These are phyloP conservation scores for Geranium rotundifolium DNA, from an alignment of 345 rosid genomes.

Conservation along the genomic window DNA sequence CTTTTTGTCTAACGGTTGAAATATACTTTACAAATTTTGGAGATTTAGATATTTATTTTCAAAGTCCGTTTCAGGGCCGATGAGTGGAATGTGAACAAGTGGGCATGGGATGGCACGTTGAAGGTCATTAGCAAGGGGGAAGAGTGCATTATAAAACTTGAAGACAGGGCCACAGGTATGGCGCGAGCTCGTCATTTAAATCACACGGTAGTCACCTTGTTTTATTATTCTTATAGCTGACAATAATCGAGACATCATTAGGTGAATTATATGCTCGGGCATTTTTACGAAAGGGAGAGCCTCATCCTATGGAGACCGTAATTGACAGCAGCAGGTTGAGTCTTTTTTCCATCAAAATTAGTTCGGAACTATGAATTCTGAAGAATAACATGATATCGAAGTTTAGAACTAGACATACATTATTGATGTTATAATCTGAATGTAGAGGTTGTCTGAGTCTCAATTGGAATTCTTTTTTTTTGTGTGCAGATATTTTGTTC, in stretches of 20 bases:
- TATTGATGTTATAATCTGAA: background rate
- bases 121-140: constrained; percentile 90
- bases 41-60: constrained; percentile 6
- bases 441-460: constrained; percentile 12
- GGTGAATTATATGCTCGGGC: constrained; percentile 94
- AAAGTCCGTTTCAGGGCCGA: constrained; percentile 62
- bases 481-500: constrained; percentile 92
- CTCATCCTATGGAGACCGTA: constrained; percentile 93
- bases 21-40: constrained; percentile 3
- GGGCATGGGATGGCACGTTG: constrained; percentile 94
- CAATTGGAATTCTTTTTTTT: constrained; percentile 12
- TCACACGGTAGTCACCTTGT: constrained; percentile 2
- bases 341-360: constrained; percentile 11
- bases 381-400: background rate
- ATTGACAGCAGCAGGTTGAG: constrained; percentile 95
- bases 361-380: background rate
- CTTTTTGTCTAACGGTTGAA: background rate
- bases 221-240: background rate
- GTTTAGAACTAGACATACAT: background rate
- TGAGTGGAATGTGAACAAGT: constrained; percentile 98
- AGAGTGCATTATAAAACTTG: constrained; percentile 93
- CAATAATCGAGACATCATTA: constrained; percentile 11
- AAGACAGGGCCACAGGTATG: constrained; percentile 69
- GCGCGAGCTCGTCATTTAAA: constrained; percentile 8
- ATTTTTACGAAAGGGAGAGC: constrained; percentile 85